These are phyloP conservation scores for Aspergillus nanangensis DNA, from an alignment of 495 filamentous ascomycete species.

Conservation along the genomic window DNA sequence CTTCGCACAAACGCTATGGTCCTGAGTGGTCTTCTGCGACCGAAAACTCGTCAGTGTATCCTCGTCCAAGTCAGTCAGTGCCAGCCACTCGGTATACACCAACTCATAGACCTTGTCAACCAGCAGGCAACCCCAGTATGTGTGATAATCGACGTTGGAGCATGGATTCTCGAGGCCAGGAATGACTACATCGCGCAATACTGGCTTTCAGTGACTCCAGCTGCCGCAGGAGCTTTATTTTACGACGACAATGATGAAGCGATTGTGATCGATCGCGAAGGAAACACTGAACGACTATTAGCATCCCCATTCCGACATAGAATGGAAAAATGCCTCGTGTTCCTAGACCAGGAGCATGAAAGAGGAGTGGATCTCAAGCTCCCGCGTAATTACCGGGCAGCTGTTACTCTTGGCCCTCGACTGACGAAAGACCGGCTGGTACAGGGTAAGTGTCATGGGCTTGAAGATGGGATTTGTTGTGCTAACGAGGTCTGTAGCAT, in stretches of 20 bases:
- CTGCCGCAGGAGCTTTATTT: slow-evolving; percentile 40
- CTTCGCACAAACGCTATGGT: slow-evolving; percentile 63
- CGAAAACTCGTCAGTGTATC: slow-evolving; percentile 46
- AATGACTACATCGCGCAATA: slow-evolving; percentile 3
- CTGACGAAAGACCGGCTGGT: slow-evolving; percentile 69
- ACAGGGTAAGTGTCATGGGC: slow-evolving; percentile 70
- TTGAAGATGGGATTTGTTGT: not conserved
- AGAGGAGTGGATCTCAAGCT: slow-evolving; percentile 69
- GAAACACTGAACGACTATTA: slow-evolving; percentile 45
- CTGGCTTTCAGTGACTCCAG: slow-evolving; percentile 9
- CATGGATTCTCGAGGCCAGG: slow-evolving; percentile 53
- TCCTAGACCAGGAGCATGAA: slow-evolving; percentile 73
- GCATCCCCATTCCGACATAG: slow-evolving; percentile 57
- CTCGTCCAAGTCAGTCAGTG: not conserved
- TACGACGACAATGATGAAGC: slow-evolving; percentile 42
- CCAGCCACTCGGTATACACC: slow-evolving; percentile 23
- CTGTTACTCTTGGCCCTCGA: slow-evolving; percentile 62
- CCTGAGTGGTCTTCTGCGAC: slow-evolving; percentile 49
- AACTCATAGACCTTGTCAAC: slow-evolving; percentile 42
- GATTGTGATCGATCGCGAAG: slow-evolving; percentile 42
- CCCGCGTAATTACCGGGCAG: slow-evolving; percentile 55
- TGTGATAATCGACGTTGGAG: slow-evolving; percentile 71
- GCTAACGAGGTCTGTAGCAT: slow-evolving; percentile 38
- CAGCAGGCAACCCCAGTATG: slow-evolving; percentile 32
- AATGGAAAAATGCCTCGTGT: slow-evolving; percentile 62